A percentile compares a stretch with the other conserved stretches of the same genome.
phyloP scores from a whole-genome alignment of 176 grass and related monocot species.

The barley (Hordeum vulgare) region DNA sequence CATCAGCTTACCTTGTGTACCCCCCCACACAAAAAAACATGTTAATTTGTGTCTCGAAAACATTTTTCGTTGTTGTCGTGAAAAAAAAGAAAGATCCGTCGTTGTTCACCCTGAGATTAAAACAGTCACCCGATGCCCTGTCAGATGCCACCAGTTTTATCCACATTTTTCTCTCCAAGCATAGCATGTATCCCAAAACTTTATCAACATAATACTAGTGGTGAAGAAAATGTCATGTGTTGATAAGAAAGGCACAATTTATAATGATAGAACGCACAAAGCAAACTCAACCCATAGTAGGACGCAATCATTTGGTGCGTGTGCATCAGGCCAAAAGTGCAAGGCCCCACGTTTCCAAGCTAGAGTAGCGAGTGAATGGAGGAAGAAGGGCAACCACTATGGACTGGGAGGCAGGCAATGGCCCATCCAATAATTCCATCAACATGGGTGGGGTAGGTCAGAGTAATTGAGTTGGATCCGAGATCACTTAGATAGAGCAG shows the following conservation, averaged over 20 bases:
- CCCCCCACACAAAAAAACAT: no score
- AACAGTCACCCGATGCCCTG: neutral
- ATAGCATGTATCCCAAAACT: neutral
- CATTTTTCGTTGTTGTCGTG: neutral
- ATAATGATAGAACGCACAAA: neutral
- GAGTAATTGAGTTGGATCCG: conserved; percentile 18
- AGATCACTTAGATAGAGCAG: neutral
- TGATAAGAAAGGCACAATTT: neutral
- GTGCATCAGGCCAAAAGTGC: conserved; percentile 12
- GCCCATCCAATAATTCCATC: conserved; percentile 41
- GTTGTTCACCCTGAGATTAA: no score
- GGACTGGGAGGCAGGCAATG: neutral
- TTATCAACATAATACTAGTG: neutral
- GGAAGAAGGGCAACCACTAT: neutral
- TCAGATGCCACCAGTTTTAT: conserved; percentile 8
- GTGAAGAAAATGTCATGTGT: neutral
- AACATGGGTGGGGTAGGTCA: conserved; percentile 27
- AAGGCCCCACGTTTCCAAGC: neutral
- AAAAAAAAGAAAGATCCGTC: neutral
- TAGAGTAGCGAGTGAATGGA: neutral
- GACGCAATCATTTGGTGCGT: conserved; percentile 26
- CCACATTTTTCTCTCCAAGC: neutral
- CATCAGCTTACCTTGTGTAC: neutral
- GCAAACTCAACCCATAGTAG: no score
- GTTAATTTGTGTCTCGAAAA: conserved; percentile 1